Evolutionary conservation across 148 eudicot species (phyloP), one percentile per base, ranked within the genome.

Genomic region (Salicornia ramosissima): DNA sequence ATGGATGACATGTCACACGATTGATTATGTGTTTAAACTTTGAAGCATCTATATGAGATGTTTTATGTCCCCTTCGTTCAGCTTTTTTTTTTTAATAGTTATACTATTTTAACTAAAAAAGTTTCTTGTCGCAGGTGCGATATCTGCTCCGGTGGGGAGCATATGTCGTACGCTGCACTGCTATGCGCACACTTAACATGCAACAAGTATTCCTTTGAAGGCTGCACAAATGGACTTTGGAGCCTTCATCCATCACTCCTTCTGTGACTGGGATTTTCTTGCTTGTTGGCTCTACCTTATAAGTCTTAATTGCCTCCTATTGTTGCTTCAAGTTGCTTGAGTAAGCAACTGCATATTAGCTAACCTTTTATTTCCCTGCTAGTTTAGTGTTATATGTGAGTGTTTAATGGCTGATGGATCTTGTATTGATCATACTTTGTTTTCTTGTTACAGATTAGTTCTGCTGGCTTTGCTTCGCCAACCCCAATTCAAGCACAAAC

Each of bases 111-210:
- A 84, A 83, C 88, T 86, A 70, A 83, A 72, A 53, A 77, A 79
- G 79, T 86, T 69, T 90, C 80, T 90, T 90, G 82, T 83, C 97
- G 97, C 99, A 94, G 99, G 97, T 94, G 99, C 99, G 99, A 94
- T 94, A 90, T 94, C 83, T 94, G 99, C 97, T 94, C 99, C 97
- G 74, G 88, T 87, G 86, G 85, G 90, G 98, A 94, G 99, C 99
- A 94, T 87, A 90, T 94, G 99, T 94, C 99, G 99, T 94, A 94
- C 99, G 90, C 99, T 90, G 99, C 97, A 80, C 81, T 91, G 95
- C 88, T 76, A 85, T 86, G 83, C 84, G 76, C 85, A 80, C 83
- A 76, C 76, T 84, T 85, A 66, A 70, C 80, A 76, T 76, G 80
- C 87, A 79, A 81, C 89, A 84, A 79, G 83, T 80, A 81, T 83